Base-by-base conservation (phyloP, 1,284 basidiomycete species). In the Hymenochaete sp. region DNA sequence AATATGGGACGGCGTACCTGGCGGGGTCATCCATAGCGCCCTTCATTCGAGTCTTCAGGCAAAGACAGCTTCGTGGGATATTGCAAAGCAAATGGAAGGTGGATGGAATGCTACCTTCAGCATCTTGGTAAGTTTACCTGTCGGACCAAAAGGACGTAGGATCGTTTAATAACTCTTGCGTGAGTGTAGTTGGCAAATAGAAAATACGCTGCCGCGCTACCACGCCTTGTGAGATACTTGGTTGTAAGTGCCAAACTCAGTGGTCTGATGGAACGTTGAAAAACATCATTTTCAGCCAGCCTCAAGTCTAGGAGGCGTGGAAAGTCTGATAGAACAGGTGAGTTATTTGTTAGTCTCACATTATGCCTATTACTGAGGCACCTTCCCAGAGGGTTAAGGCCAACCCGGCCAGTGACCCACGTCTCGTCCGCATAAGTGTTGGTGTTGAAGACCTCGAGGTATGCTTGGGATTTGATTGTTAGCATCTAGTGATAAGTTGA, bases 281-380 rank as follows among this genome's bases (percentile, higher is more conserved):
- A n/a, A 32, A 21, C 33, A 37, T 36, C 29, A 24, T 3, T 11
- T 14, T 7, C 57, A 92, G 83, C 75, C 86, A 44, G 92, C 92
- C 3, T 95, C 92, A 3, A 90, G 85, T 52, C 71, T 96, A 5
- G 92, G 92, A 14, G 87, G 91, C n/a, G 89, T 93, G 2, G 93
- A 96, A 62, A 87, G 83, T 10, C 70, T 93, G 36, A 77, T 84
- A 28, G 92, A 96, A 62, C 84, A 90, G n/a, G n/a, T n/a, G n/a
- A n/a, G n/a, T n/a, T n/a, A n/a, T n/a, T n/a, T n/a, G n/a, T n/a
- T n/a, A n/a, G n/a, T n/a, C n/a, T n/a, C n/a, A n/a, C n/a, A n/a
- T n/a, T n/a, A n/a, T n/a, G n/a, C n/a, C n/a, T n/a, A n/a, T n/a
- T n/a, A n/a, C n/a, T n/a, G n/a, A n/a, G n/a, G n/a, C n/a, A n/a